Conservation (phyloP, 495 filamentous ascomycete species). For the Penicillium canescens region DNA sequence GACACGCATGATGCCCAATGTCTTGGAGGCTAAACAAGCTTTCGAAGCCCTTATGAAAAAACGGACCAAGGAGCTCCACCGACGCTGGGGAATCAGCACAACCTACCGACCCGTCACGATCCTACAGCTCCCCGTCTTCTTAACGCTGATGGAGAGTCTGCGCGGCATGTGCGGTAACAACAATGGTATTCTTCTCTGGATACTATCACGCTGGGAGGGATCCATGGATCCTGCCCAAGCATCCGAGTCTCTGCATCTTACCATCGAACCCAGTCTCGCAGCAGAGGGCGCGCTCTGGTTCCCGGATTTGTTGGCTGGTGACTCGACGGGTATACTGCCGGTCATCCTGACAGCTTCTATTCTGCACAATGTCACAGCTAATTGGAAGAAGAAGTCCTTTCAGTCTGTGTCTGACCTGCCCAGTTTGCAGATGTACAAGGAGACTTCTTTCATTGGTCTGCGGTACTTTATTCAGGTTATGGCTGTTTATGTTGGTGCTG, state of each 20-base stretch:
- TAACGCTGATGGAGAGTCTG: conserved; percentile 66
- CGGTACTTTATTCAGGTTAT: conserved; percentile 30
- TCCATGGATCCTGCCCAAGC: background rate
- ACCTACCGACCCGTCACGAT: conserved; percentile 47
- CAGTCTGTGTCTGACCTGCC: conserved; percentile 29
- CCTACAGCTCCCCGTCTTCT: conserved; percentile 66
- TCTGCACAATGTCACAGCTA: conserved; percentile 33
- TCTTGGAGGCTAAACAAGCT: background rate
- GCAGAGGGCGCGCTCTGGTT: conserved; percentile 82
- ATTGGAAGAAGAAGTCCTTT: conserved; percentile 27
- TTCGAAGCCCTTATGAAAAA: conserved; percentile 2
- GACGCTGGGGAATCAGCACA: conserved; percentile 44
- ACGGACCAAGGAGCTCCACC: conserved; percentile 33
- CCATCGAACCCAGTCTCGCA: conserved; percentile 56
- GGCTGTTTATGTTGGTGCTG: conserved; percentile 32
- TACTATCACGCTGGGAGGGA: conserved; percentile 23
- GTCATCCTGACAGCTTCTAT: conserved; percentile 47
- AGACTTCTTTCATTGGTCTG: conserved; percentile 16
- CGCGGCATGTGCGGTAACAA: conserved; percentile 62
- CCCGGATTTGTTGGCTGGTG: conserved; percentile 67
- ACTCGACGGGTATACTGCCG: conserved; percentile 70
- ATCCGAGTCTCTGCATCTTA: conserved; percentile 16
- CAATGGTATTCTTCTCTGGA: conserved; percentile 51
- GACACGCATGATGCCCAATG: conserved; percentile 7
- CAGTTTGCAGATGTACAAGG: conserved; percentile 21